Conservation (phyloP, 768 basidiomycete genomes). For the Lentinula aciculospora region DNA sequence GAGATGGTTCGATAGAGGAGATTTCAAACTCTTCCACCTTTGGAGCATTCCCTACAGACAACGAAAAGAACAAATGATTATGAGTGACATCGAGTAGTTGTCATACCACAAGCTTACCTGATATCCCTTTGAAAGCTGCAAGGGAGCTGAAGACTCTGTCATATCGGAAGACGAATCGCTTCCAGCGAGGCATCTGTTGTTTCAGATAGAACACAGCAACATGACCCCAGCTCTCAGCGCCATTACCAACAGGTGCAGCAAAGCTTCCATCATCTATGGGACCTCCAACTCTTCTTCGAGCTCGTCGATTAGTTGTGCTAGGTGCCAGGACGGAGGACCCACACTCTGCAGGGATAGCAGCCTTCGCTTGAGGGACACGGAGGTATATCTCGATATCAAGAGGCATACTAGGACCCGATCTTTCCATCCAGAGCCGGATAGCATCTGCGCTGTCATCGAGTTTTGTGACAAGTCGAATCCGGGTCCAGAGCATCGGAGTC, state of each 20-base stretch:
- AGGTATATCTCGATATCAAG: constrained; percentile 80
- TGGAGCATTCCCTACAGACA: constrained; percentile 58
- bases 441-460: constrained; percentile 71
- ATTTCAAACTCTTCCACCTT: constrained; percentile 73
- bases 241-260: neutral
- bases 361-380: constrained; percentile 30
- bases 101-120: constrained; percentile 37
- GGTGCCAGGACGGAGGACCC: constrained; percentile 31
- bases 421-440: constrained; percentile 78
- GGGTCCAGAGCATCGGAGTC: constrained; percentile 62
- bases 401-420: constrained; percentile 63
- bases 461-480: constrained; percentile 73
- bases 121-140: constrained; percentile 66
- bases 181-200: constrained; percentile 79
- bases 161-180: constrained; percentile 75
- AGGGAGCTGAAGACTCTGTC: constrained; percentile 74
- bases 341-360: constrained; percentile 26
- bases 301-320: constrained; percentile 10
- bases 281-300: neutral
- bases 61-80: constrained; percentile 2
- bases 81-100: neutral
- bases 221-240: constrained; percentile 62
- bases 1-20: constrained; percentile 56
- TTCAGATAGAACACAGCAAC: constrained; percentile 76
- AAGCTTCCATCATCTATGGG: neutral